Percentiles rank a stretch among this genome's conserved stretches.
Evolutionary conservation across 768 basidiomycete genomes (phyloP).

Genomic region (Hortiboletus flavorubellus): DNA sequence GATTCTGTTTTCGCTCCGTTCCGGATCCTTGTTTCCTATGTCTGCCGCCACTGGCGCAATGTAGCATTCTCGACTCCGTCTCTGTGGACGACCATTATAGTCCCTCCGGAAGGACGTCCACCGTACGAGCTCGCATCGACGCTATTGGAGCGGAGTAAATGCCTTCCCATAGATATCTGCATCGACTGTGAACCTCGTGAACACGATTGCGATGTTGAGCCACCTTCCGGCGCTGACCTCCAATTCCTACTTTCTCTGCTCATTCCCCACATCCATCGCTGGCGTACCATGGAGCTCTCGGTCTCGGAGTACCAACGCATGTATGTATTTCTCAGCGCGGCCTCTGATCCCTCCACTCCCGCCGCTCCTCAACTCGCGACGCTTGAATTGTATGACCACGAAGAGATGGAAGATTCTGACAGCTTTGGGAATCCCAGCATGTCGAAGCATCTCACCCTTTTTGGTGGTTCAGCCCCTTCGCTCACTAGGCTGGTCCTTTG

Average conservation of each 20-base stretch:
- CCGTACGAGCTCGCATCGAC: slow-evolving; percentile 42
- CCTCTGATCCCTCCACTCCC: slow-evolving; percentile 38
- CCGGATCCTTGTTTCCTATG: slow-evolving; percentile 37
- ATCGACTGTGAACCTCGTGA: slow-evolving; percentile 42
- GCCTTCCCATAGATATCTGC: slow-evolving; percentile 50
- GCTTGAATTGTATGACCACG: slow-evolving; percentile 50
- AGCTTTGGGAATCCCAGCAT: slow-evolving; percentile 18
- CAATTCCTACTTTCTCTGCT: slow-evolving; percentile 35
- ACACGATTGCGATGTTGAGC: slow-evolving; percentile 1
- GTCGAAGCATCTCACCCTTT: slow-evolving; percentile 43
- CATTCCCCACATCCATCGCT: slow-evolving; percentile 50
- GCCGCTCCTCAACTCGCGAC: slow-evolving; percentile 52
- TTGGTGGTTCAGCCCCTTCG: slow-evolving; percentile 51
- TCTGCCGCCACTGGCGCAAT: slow-evolving; percentile 55
- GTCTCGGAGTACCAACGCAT: slow-evolving; percentile 49
- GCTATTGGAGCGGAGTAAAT: slow-evolving; percentile 54
- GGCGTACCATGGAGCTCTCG: slow-evolving; percentile 48
- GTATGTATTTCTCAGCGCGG: slow-evolving; percentile 38
- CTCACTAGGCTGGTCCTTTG: slow-evolving; percentile 50
- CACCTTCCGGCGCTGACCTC: slow-evolving; percentile 23
- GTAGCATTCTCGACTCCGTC: slow-evolving; percentile 49
- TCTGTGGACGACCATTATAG: slow-evolving; percentile 50
- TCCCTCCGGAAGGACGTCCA: slow-evolving; percentile 25
- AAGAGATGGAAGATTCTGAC: slow-evolving; percentile 40
- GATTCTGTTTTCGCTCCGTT: slow-evolving; percentile 31